phyloP scores from a whole-genome alignment of 2,329 filamentous ascomycete genomes.

The Alternaria triticina region DNA sequence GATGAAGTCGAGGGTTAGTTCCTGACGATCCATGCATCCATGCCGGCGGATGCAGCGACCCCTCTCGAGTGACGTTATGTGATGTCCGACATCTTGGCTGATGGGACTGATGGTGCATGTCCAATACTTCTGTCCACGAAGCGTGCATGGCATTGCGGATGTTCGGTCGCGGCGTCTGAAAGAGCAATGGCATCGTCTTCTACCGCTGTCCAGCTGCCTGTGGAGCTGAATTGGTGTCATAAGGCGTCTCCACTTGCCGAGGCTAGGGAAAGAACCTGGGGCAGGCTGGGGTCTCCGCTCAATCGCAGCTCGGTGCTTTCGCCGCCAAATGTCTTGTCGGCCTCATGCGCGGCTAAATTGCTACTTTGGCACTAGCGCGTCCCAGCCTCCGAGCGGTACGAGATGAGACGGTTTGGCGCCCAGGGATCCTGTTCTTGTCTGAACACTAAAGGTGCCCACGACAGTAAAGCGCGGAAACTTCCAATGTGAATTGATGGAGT shows the following conservation, averaged over 20 bases:
- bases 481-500: neutral
- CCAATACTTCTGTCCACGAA: neutral
- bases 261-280: slow-evolving; percentile 8
- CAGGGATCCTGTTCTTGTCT: neutral
- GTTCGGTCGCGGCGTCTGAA: neutral
- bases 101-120: neutral
- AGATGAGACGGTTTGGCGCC: slow-evolving; percentile 7
- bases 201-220: neutral
- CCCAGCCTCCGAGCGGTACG: neutral
- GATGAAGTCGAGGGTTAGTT: slow-evolving; percentile 10
- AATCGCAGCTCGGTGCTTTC: slow-evolving; percentile 2
- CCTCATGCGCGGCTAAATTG: slow-evolving; percentile 6
- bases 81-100: neutral
- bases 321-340: neutral
- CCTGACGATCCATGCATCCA: slow-evolving; percentile 25
- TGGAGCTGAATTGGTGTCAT: neutral
- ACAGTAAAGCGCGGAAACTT: neutral
- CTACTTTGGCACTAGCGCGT: neutral
- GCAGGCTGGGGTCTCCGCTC: slow-evolving; percentile 7
- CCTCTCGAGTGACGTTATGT: slow-evolving; percentile 12
- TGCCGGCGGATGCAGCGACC: slow-evolving; percentile 14
- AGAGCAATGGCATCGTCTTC: neutral
- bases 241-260: slow-evolving; percentile 9
- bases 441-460: neutral
- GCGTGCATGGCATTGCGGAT: neutral